Base-by-base conservation (phyloP, 176 grass and related monocot species). In the Triticum turgidum region DNA sequence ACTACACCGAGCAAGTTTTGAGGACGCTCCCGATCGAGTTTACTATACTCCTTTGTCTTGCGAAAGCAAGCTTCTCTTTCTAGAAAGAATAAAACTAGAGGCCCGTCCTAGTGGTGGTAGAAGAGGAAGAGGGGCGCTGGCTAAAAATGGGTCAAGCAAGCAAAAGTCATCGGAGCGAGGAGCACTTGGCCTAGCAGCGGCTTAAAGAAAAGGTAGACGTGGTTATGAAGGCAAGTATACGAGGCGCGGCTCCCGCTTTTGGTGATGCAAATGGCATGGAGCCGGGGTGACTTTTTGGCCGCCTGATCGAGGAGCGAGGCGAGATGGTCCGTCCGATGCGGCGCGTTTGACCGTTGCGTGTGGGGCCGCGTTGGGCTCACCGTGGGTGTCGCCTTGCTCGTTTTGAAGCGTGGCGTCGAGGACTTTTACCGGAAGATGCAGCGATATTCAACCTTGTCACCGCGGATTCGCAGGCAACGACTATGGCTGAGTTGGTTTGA, bases 51-150 rank as follows among this genome's bases (percentile, higher is more conserved):
- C 18, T 59, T 59, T 59, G 56, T 59, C 2, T 59, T 21, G 25
- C 37, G 34, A 85, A 86, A 89, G 70, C 88, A 81, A 1, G 18
- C 21, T 59, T 6, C 47, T 25, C 81, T 88, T 88, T 85, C 77
- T 91, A 78, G 90, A 91, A 91, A 85, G 86, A 85, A 85, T 63
- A 65, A 77, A 85, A 24, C 71, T 9, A 54, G 72, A 27, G 22
- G 1, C 5, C 38, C 41, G 22, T 47, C 41, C 71, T 47, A 3
- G 39, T 44, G 5, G 35, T 14, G 39, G 15, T 54, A 73, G 21
- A n/a, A 2, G 33, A 17, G 9, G 62, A 54, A 18, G 51, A 7
- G 51, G 18, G 51, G 24, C 11, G 24, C 24, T 5, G 1, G n/a
- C n/a, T 10, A 2, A 76, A 76, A 76, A 54, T 76, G 11, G 45